Percentiles rank a stretch among this genome's conserved stretches.
Evolutionary conservation across 2,329 filamentous ascomycete species (phyloP).

Genomic region (Arthrobotrys musiformis): DNA sequence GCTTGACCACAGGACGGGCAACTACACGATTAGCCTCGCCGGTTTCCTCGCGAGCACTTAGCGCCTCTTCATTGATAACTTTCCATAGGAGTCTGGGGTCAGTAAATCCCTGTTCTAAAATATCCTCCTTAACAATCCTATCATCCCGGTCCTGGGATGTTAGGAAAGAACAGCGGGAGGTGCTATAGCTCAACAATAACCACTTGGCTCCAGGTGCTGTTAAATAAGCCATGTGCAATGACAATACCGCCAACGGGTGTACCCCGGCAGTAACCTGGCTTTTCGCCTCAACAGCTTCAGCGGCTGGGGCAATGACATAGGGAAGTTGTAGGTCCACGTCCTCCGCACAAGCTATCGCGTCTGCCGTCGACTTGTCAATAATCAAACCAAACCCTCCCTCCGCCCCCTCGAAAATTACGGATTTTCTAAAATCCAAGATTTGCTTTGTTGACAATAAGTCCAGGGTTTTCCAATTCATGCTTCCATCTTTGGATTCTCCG

Average conservation of each 20-base stretch:
- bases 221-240: conserved; percentile 22
- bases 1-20: conserved; percentile 18
- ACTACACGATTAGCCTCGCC: not conserved
- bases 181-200: conserved; percentile 38
- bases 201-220: conserved; percentile 6
- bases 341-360: conserved; percentile 41
- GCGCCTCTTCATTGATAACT: conserved; percentile 2
- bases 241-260: conserved; percentile 26
- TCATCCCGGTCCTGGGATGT: not conserved
- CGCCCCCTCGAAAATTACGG: not conserved
- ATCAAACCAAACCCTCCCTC: not conserved
- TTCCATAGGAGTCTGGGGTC: conserved; percentile 28
- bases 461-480: conserved; percentile 22
- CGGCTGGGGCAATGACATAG: conserved; percentile 4
- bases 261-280: not conserved
- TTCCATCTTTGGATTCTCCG: not conserved
- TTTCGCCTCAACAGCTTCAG: not conserved
- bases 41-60: conserved; percentile 25
- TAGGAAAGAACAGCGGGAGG: conserved; percentile 30
- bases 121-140: not conserved
- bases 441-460: conserved; percentile 24
- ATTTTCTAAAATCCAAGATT: not conserved
- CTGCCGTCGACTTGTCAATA: conserved; percentile 42
- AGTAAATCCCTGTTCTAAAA: not conserved
- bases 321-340: conserved; percentile 24